Percentiles rank a stretch among this genome's conserved stretches.
Evolutionary conservation across 2,329 filamentous ascomycete genomes (phyloP).

Genomic region (Hymenoscyphus linearis): DNA sequence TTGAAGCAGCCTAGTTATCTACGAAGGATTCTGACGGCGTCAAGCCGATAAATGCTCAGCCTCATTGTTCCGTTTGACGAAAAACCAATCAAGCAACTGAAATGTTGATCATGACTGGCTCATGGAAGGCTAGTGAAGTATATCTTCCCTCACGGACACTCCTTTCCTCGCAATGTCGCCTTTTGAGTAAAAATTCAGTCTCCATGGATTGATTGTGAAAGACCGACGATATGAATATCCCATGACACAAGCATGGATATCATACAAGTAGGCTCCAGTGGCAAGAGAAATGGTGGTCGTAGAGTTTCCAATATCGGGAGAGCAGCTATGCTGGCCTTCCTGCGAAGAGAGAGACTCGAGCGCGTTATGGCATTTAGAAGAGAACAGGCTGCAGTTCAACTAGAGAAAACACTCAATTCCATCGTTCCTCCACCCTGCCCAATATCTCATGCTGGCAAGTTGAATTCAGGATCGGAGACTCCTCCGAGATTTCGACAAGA

Average conservation of each 20-base stretch:
- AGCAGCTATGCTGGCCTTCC: constrained; percentile 5
- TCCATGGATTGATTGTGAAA: neutral
- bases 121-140: neutral
- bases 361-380: neutral
- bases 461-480: neutral
- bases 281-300: neutral
- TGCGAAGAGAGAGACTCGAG: constrained; percentile 1
- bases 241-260: neutral
- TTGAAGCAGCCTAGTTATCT: neutral
- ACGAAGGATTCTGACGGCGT: neutral
- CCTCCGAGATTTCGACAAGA: neutral
- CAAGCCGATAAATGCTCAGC: neutral
- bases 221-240: neutral
- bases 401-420: neutral
- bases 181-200: neutral
- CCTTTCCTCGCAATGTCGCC: neutral
- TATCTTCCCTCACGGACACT: neutral
- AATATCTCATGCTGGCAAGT: neutral
- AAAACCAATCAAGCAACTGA: neutral
- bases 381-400: neutral
- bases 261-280: neutral
- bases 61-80: neutral
- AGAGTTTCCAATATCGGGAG: neutral
- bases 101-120: neutral
- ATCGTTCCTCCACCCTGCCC: neutral